A percentile compares a stretch with the other conserved stretches of the same genome.
Conservation (phyloP, 202 grass and related monocot genomes). For the Panicum virgatum region DNA sequence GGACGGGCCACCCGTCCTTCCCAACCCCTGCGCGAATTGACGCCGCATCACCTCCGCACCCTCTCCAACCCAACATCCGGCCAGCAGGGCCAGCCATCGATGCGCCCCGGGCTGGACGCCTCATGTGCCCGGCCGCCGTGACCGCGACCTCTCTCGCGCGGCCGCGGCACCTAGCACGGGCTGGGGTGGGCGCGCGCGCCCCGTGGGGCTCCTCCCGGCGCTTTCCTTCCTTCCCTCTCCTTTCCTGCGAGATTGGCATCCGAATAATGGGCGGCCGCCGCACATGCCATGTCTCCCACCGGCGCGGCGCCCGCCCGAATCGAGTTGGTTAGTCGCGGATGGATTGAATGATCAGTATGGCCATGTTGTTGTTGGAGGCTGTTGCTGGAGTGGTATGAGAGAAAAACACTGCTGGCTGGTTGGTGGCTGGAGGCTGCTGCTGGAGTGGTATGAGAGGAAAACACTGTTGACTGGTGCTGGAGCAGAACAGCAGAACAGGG, state of each 20-base stretch:
- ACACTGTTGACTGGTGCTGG: too few species aligned
- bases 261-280: constrained; percentile 39
- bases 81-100: background rate
- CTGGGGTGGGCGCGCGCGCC: constrained; percentile 18
- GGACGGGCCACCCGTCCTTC: constrained; percentile 10
- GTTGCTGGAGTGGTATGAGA: too few species aligned
- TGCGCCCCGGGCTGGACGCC: background rate
- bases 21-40: constrained; percentile 36
- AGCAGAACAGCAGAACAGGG: too few species aligned
- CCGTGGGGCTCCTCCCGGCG: constrained; percentile 39
- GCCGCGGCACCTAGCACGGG: background rate
- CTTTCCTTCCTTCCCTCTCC: constrained; percentile 21
- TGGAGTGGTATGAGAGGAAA: too few species aligned
- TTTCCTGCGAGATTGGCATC: constrained; percentile 50
- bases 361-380: too few species aligned
- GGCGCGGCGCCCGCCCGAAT: background rate
- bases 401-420: too few species aligned
- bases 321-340: constrained; percentile 36
- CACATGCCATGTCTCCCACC: constrained; percentile 52
- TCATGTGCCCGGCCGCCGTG: constrained; percentile 14
- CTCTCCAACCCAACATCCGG: constrained; percentile 41
- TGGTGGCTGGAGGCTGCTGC: too few species aligned
- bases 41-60: constrained; percentile 27
- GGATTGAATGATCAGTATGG: background rate
- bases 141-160: background rate